Conservation (phyloP, 2,329 filamentous ascomycete species). For the Knufia petricola region DNA sequence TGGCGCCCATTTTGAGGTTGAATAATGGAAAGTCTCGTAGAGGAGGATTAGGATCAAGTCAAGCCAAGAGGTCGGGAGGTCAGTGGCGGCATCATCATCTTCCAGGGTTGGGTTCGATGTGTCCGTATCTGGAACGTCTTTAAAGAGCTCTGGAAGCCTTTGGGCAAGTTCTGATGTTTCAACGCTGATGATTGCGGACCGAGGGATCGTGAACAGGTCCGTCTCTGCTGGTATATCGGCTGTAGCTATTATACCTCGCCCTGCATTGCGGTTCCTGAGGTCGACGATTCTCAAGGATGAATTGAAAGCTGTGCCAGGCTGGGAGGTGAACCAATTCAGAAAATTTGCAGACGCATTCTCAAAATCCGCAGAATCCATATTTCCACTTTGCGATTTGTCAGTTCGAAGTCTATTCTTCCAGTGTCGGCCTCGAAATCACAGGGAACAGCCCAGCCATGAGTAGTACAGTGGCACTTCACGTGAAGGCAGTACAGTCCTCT, state of each 20-base stretch:
- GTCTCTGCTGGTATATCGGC: constrained; percentile 63
- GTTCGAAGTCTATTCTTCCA: too few species aligned
- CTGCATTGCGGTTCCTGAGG: constrained; percentile 6
- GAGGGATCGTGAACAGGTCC: constrained; percentile 68
- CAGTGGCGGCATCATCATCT: background rate
- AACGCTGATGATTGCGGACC: constrained; percentile 52
- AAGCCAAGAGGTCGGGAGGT: constrained; percentile 33
- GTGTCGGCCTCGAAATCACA: too few species aligned
- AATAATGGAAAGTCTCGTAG: constrained; percentile 56
- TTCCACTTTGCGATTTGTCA: too few species aligned
- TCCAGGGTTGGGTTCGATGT: background rate
- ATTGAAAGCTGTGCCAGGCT: constrained; percentile 4
- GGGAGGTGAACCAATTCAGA: constrained; percentile 3
- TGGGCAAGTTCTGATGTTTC: constrained; percentile 60
- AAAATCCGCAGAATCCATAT: background rate
- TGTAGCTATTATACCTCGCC: constrained; percentile 43
- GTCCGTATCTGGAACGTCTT: background rate
- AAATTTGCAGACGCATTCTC: background rate
- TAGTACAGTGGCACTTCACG: too few species aligned
- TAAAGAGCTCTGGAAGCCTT: constrained; percentile 47
- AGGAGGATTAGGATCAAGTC: constrained; percentile 69
- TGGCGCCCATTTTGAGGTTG: constrained; percentile 59
- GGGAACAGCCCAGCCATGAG: too few species aligned
- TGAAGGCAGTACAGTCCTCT: too few species aligned
- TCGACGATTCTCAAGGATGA: background rate